phyloP scores from a whole-genome alignment of 768 basidiomycete genomes.

The Suillus subaureus region DNA sequence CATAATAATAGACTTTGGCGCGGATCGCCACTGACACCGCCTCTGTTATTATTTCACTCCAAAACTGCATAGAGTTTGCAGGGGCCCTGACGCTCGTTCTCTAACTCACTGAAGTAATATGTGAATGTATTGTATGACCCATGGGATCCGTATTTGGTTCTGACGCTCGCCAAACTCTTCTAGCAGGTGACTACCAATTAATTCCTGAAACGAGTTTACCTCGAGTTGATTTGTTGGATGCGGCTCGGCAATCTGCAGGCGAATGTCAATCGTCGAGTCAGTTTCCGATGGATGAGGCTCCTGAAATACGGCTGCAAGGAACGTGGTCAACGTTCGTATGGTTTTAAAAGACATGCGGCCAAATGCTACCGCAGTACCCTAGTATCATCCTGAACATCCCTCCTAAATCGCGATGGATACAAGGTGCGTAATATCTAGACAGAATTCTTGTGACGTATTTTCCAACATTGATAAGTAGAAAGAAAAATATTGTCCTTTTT shows the following conservation, averaged over 20 bases:
- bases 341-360: not conserved
- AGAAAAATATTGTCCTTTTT: constrained; percentile 42
- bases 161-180: not conserved
- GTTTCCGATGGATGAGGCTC: not conserved
- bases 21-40: not conserved
- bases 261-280: not conserved
- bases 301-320: not conserved
- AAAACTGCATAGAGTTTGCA: not conserved
- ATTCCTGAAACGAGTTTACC: not conserved
- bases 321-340: not conserved
- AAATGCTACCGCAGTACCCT: not conserved
- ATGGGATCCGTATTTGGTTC: not conserved
- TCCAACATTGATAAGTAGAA: not conserved
- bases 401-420: not conserved
- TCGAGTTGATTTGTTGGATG: not conserved
- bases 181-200: not conserved
- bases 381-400: not conserved
- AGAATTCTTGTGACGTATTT: not conserved
- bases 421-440: not conserved
- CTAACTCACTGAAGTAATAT: not conserved
- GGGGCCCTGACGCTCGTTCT: not conserved
- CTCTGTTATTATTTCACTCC: not conserved
- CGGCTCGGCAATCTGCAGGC: not conserved
- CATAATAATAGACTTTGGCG: not conserved
- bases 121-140: not conserved